phyloP scores from a whole-genome alignment of 139 green algal species.

The Edaphochlamys debaryana region DNA sequence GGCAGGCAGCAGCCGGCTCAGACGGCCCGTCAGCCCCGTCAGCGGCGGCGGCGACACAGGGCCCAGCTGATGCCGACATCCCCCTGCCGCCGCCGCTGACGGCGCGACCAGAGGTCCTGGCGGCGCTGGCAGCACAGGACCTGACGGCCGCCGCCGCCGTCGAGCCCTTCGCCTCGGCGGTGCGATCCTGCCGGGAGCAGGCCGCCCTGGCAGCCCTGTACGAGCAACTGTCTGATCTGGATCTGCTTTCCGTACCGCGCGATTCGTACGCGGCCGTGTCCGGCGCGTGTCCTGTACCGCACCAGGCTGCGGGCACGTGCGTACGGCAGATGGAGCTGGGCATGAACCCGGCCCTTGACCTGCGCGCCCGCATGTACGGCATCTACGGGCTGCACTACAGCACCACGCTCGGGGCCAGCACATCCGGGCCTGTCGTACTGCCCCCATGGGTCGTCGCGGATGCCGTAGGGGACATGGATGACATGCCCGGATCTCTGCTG shows the following conservation, averaged over 20 bases:
- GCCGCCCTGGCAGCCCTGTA: conserved; percentile 34
- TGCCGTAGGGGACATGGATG: not conserved
- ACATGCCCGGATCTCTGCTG: not conserved
- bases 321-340: not conserved
- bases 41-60: no score
- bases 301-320: not conserved
- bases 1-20: no score
- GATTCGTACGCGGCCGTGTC: conserved; percentile 10
- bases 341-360: not conserved
- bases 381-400: no score
- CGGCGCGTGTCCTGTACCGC: not conserved
- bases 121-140: no score
- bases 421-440: not conserved
- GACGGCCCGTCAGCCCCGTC: no score
- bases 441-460: conserved; percentile 10
- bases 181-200: not conserved
- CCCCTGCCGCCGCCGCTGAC: no score
- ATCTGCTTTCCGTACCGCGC: conserved; percentile 10
- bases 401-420: no score
- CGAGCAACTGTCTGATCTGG: conserved; percentile 19
- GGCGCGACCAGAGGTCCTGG: no score
- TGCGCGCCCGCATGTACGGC: not conserved
- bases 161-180: not conserved
- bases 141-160: no score
- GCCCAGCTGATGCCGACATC: no score